Evolutionary conservation across 495 filamentous ascomycete species (phyloP).

Genomic region (Tuber magnatum): DNA sequence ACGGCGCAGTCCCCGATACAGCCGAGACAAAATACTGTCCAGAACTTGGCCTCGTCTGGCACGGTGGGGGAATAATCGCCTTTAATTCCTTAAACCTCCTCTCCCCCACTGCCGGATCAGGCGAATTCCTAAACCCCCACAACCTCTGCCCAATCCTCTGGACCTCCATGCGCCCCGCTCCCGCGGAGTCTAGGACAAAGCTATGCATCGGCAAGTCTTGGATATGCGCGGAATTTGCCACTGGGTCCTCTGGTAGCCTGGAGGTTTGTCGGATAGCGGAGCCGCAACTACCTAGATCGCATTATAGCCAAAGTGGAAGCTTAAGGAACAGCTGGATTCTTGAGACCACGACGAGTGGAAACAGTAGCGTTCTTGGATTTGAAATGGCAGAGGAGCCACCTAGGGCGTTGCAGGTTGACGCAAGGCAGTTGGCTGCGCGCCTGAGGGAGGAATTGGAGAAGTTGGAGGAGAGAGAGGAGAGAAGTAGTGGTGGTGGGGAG

Average conservation of each 20-base stretch:
- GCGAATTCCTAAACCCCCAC: slow-evolving; percentile 17
- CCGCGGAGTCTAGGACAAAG: neutral
- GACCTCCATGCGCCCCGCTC: slow-evolving; percentile 4
- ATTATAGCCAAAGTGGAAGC: neutral
- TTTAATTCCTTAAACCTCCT: slow-evolving; percentile 22
- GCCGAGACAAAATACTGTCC: slow-evolving; percentile 10
- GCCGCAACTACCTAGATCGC: neutral
- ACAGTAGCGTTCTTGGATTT: slow-evolving; percentile 8
- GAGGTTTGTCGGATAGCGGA: slow-evolving; percentile 15
- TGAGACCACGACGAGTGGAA: slow-evolving; percentile 5
- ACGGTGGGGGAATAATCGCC: slow-evolving; percentile 5
- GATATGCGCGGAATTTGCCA: slow-evolving; percentile 8
- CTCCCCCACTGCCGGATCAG: slow-evolving; percentile 15
- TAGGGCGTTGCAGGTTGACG: slow-evolving; percentile 12
- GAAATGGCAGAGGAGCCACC: slow-evolving; percentile 1
- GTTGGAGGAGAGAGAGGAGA: neutral
- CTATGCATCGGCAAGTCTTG: slow-evolving; percentile 7
- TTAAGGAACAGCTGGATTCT: slow-evolving; percentile 14
- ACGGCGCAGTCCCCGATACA: neutral
- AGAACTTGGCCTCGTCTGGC: slow-evolving; percentile 11
- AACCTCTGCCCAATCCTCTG: slow-evolving; percentile 13
- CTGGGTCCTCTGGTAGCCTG: neutral
- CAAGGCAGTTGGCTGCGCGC: slow-evolving; percentile 9
- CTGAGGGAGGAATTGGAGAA: slow-evolving; percentile 12
- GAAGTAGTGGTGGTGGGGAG: slow-evolving; percentile 5